Base-by-base conservation (phyloP, 2,329 filamentous ascomycete genomes). In the Aurifilum marmelostoma region DNA sequence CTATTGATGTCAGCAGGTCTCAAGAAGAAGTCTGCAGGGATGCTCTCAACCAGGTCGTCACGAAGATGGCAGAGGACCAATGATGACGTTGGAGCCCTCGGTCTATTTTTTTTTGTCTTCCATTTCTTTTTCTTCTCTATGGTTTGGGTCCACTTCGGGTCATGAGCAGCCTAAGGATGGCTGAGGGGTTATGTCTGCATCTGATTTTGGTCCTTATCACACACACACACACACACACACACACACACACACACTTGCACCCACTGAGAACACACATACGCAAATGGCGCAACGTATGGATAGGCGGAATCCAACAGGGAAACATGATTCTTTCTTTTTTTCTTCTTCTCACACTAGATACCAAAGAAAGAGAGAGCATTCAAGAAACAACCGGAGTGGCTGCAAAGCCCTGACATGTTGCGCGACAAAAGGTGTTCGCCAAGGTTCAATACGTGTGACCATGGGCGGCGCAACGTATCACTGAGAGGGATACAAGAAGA, bases 1-100 rank as follows among this genome's bases (percentile, higher is more conserved):
- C 83, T 67, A 83, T 95, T 69, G 90, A 94, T 77, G 90, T 92
- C 67, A 88, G 87, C 81, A 79, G 83, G 69, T 76, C 85, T 66
- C 72, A 86, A 73, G 81, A 89, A 63, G 81, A 87, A 64, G 90
- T 94, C 68, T 84, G 89, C 79, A 79, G 79, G 32, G 85, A 88
- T 65, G 87, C 90, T 2, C 79, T 91, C 63, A 80, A 83, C 43
- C 83, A 83, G 72, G 89, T 90, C n/a, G 75, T 83, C 60, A 80
- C 82, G 72, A 85, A 85, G 72, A 83, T 91, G 76, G 81, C 82
- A 34, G 82, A 84, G 69, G 75, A 79, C 68, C 52, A 27, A 34
- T 34, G 34, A 29, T 66, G 64, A 66, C 24, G 11, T n/a, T 12
- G 29, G 34, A 2, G 58, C 43, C 29, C 58, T n/a, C 29, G 6